Conservation (phyloP, 129 eudicot species). For the Silybum marianum region DNA sequence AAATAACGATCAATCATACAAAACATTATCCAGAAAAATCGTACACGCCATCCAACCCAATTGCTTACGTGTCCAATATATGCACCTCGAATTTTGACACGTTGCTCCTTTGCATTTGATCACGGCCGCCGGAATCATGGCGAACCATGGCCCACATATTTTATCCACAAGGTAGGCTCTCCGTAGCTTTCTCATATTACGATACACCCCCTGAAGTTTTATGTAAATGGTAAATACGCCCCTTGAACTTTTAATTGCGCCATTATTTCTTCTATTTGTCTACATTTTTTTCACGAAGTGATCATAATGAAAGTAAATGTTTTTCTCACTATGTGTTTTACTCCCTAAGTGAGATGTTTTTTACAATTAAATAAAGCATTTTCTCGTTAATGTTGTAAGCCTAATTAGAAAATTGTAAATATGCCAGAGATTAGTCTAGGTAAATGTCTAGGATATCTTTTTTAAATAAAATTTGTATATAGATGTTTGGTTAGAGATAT, state of each 20-base stretch:
- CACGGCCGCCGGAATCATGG: conserved; percentile 31
- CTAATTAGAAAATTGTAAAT: background rate
- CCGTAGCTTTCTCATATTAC: background rate
- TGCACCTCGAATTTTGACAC: conserved; percentile 17
- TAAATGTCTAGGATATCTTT: too few species aligned
- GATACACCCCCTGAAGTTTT: background rate
- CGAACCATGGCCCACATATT: conserved; percentile 29
- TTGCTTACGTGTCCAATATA: conserved; percentile 36
- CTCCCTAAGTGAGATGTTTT: background rate
- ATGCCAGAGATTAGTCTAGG: too few species aligned
- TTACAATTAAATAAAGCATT: background rate
- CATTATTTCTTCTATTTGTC: background rate
- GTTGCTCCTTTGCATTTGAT: conserved; percentile 12
- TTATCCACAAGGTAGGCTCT: conserved; percentile 25
- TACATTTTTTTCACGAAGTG: background rate
- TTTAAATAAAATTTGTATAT: too few species aligned
- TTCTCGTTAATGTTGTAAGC: background rate
- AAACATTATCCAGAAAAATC: conserved; percentile 37
- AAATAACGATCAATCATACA: conserved; percentile 36
- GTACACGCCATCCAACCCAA: conserved; percentile 34
- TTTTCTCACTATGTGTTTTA: too few species aligned
- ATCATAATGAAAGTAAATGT: background rate
- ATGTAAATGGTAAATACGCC: background rate
- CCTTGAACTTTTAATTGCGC: background rate
- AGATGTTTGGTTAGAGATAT: too few species aligned